Percentiles rank a stretch among this genome's conserved stretches.
Evolutionary conservation across 139 green algal genomes (phyloP).

Genomic region (Micractinium sp.): DNA sequence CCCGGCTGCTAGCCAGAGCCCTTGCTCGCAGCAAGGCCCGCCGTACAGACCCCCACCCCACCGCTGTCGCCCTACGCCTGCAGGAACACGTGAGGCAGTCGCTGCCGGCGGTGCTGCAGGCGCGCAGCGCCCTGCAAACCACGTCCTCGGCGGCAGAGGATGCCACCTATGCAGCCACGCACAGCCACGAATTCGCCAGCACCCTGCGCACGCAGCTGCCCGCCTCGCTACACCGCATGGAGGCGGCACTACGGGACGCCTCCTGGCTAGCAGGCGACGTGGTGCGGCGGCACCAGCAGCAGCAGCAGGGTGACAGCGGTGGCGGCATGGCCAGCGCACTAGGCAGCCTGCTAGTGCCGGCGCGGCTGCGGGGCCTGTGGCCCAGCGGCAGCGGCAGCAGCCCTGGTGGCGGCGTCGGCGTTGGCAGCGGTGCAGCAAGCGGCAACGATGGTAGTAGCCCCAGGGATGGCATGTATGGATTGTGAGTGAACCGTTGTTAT

Average conservation of each 20-base stretch:
- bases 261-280: not conserved
- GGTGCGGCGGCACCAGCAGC: not conserved
- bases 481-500: not conserved
- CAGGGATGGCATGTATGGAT: not conserved
- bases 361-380: conserved; percentile 3
- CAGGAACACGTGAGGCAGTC: conserved; percentile 27
- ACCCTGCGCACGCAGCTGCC: not conserved
- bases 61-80: not conserved
- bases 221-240: conserved; percentile 26
- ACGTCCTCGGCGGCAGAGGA: not conserved
- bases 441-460: not conserved
- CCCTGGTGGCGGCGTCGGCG: no score
- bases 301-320: not conserved
- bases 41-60: not conserved
- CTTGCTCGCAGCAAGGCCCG: no score
- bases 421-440: not conserved
- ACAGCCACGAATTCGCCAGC: not conserved
- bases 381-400: not conserved
- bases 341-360: not conserved
- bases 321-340: not conserved
- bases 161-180: conserved; percentile 1
- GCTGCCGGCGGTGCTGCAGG: conserved; percentile 3
- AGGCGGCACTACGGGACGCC: conserved; percentile 4
- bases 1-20: no score
- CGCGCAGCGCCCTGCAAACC: not conserved